Evolutionary conservation across 1,284 basidiomycete genomes (phyloP).

Genomic region (Ceratobasidium sp.): DNA sequence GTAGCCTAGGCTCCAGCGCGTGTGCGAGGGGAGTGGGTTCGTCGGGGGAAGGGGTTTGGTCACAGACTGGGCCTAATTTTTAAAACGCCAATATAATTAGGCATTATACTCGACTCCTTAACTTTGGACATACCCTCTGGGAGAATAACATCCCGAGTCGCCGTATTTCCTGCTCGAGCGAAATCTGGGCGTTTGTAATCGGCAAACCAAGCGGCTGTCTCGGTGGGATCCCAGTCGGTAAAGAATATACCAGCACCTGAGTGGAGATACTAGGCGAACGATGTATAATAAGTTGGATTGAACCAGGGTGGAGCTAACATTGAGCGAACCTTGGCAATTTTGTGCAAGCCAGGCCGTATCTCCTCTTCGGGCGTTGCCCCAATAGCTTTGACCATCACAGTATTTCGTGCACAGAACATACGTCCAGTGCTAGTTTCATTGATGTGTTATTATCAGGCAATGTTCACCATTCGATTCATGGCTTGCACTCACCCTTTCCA

Average conservation of each 20-base stretch:
- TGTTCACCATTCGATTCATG: slow-evolving; percentile 33
- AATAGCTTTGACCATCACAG: slow-evolving; percentile 96
- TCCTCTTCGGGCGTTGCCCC: slow-evolving; percentile 90
- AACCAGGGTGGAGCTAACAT: slow-evolving; percentile 23
- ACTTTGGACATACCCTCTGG: slow-evolving; percentile 62
- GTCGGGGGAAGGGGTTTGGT: slow-evolving; percentile 69
- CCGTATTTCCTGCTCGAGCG: slow-evolving; percentile 87
- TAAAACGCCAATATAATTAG: neutral
- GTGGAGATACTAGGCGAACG: slow-evolving; percentile 20
- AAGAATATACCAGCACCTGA: slow-evolving; percentile 83
- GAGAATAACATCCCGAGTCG: slow-evolving; percentile 78
- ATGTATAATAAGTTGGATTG: slow-evolving; percentile 5
- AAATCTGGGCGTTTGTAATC: slow-evolving; percentile 92
- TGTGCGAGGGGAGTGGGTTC: slow-evolving; percentile 91
- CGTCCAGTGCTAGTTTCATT: slow-evolving; percentile 72
- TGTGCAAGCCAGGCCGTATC: slow-evolving; percentile 80
- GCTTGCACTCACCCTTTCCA: slow-evolving; percentile 86
- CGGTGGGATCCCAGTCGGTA: slow-evolving; percentile 86
- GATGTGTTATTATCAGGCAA: neutral
- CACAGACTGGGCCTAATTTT: slow-evolving; percentile 57
- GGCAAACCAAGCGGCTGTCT: slow-evolving; percentile 94
- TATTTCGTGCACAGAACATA: slow-evolving; percentile 92
- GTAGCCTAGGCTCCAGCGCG: slow-evolving; percentile 95
- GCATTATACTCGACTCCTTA: no score
- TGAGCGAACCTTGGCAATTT: slow-evolving; percentile 76